Percentiles rank a stretch among this genome's conserved stretches.
Evolutionary conservation across 352 stramenopile species (phyloP).

Genomic region (Peronospora farinosa): DNA sequence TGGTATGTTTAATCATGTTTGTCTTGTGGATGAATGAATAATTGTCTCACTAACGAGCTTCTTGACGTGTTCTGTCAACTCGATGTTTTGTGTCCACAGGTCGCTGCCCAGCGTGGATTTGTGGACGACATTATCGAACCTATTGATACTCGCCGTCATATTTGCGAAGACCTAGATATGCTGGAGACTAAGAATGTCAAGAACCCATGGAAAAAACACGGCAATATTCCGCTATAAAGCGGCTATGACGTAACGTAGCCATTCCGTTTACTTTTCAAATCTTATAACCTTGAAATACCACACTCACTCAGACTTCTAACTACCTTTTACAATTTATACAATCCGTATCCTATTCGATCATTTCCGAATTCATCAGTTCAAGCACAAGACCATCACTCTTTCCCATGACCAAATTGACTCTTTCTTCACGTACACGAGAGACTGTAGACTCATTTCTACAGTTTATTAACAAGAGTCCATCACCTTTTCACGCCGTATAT

Average conservation of each 20-base stretch:
- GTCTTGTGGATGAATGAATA: not conserved
- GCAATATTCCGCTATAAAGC: slow-evolving; percentile 96
- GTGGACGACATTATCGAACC: slow-evolving; percentile 98
- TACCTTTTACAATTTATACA: not conserved
- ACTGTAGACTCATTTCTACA: slow-evolving; percentile 76
- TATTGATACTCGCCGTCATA: slow-evolving; percentile 85
- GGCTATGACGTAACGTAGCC: slow-evolving; percentile 3
- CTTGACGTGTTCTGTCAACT: slow-evolving; percentile 9
- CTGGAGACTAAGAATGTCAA: slow-evolving; percentile 91
- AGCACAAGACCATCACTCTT: slow-evolving; percentile 27
- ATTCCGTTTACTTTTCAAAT: slow-evolving; percentile 3
- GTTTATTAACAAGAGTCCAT: slow-evolving; percentile 92
- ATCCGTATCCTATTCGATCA: not conserved
- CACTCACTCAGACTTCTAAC: not conserved
- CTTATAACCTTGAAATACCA: slow-evolving; percentile 9
- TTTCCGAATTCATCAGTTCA: slow-evolving; percentile 1
- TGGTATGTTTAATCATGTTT: slow-evolving; percentile 45
- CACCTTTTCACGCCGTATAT: slow-evolving; percentile 92
- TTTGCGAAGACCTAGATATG: slow-evolving; percentile 95
- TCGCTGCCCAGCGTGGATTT: slow-evolving; percentile 94
- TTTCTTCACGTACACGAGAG: slow-evolving; percentile 53
- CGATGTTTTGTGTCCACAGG: slow-evolving; percentile 22
- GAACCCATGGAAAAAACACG: slow-evolving; percentile 94
- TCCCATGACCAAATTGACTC: slow-evolving; percentile 39
- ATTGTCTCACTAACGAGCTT: slow-evolving; percentile 8